Base-by-base conservation (phyloP, 2,329 filamentous ascomycete species). In the Epichloe gansuensis region DNA sequence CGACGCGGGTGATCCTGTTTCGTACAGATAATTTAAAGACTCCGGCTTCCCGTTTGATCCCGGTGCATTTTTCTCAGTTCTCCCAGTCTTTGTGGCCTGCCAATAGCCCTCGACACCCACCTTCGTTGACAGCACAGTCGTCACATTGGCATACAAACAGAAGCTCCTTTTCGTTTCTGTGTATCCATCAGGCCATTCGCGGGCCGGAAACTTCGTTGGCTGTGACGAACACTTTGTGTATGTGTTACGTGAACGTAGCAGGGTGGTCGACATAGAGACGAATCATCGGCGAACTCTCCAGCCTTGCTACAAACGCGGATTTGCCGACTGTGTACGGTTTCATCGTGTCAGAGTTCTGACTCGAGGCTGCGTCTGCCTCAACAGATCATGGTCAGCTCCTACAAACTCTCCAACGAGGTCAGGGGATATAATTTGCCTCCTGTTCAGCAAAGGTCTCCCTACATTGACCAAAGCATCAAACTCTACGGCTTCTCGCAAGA, bases 341-440 rank as follows among this genome's bases (percentile, higher is more conserved):
- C 23, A 27, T 38, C 9, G 25, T 43, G 38, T 47, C 23, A 39
- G 39, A 43, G 11, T 13, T 9, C 38, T 51, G 50, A 36, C 40
- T 50, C 35, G 51, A 34, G 23, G 40, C 31, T 21, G 34, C n/a
- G 34, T 46, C 35, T 27, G 23, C 25, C 15, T 15, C 50, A 40
- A 49, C 35, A 39, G n/a, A 50, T 40, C 47, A 53, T 53, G 51
- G 42, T 50, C 36, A 53, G 47, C 47, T 43, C 47, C 35, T 53
- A 11, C 47, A 38, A 46, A 41, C 7, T 50, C 17, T 50, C 47
- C 35, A 35, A 50, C 25, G 42, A 47, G 41, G 42, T 9, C 46
- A 46, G 47, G 42, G 27, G 51, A 50, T 50, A 48, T 44, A 50
- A 48, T 47, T 12, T 39, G 38, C 45, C 45, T 31, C 45, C 39